Conservation (phyloP, 345 rosid species). For the Rhodomyrtus tomentosa region DNA sequence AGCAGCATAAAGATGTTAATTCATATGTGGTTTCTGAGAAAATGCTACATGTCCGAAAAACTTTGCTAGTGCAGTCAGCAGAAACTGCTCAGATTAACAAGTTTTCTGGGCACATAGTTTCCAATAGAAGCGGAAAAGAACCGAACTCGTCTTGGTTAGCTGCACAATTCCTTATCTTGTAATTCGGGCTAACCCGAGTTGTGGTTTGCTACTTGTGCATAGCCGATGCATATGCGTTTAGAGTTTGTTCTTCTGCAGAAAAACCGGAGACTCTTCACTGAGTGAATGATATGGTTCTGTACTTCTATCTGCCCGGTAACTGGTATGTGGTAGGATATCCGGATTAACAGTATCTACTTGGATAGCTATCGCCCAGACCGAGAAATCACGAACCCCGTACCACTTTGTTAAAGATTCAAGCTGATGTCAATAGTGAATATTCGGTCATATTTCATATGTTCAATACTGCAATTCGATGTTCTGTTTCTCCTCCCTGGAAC, state of each 20-base stretch:
- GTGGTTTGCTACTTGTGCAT: background rate
- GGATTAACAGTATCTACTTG: background rate
- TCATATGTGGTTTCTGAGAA: background rate
- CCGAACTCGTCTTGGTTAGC: background rate
- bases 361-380: background rate
- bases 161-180: background rate
- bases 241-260: background rate
- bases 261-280: background rate
- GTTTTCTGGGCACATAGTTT: background rate
- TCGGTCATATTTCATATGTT: background rate
- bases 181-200: background rate
- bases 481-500: background rate
- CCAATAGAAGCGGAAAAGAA: background rate
- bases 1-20: background rate
- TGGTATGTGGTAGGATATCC: background rate
- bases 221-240: background rate
- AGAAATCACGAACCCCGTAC: background rate
- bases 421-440: background rate
- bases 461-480: background rate
- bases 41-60: background rate
- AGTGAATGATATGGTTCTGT: background rate
- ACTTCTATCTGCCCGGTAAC: background rate
- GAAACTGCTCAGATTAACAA: background rate
- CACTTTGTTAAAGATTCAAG: background rate
- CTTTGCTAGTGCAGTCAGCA: background rate